Base-by-base conservation (phyloP, 2,329 filamentous ascomycete genomes). In the Epichloe sp. region DNA sequence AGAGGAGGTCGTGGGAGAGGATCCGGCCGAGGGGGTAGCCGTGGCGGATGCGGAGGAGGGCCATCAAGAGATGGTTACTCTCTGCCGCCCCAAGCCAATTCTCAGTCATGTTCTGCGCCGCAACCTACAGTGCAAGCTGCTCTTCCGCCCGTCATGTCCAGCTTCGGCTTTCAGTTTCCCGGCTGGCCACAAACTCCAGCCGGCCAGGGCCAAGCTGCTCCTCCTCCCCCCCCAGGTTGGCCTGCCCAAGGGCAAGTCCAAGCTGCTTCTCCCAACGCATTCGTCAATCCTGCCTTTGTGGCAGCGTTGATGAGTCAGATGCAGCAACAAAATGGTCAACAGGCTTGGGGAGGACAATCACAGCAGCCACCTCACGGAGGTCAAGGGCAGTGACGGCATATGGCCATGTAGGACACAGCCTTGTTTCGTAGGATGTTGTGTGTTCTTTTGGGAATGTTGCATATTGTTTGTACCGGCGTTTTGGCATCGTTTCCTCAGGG, bases 231-330 rank as follows among this genome's bases (percentile, higher is more conserved):
- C 12, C 65, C 67, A 15, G 65, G 64, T 2, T 67, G 56, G 55
- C 48, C 49, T 7, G 44, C 10, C 43, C 52, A 47, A 41, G 46
- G 48, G 17, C 65, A 64, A 52, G 58, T 53, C 37, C 56, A 57
- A 44, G 55, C 68, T 41, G 60, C 69, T 15, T 37, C 63, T 63
- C 44, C 68, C 46, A 72, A 54, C 7, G 67, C 74, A 10, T 77
- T 77, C 56, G 72, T 80, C 53, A 82, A 80, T 56, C 79, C 79
- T 3, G 72, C 75, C 1, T 76, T 83, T 60, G 70, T 82, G 52
- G 72, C 75, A 41, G 72, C 70, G 4, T 54, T 75, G 37, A 70
- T 75, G 64, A 67, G 61, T 40, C 71, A 74, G 52, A 69, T 71
- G 62, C 68, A 70, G 55, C 60, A 61, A 46, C 63, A 66, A 44